Evolutionary conservation across 2,329 filamentous ascomycete species (phyloP), one percentile per base, ranked within the genome.

Genomic region (Sporothrix protearum): DNA sequence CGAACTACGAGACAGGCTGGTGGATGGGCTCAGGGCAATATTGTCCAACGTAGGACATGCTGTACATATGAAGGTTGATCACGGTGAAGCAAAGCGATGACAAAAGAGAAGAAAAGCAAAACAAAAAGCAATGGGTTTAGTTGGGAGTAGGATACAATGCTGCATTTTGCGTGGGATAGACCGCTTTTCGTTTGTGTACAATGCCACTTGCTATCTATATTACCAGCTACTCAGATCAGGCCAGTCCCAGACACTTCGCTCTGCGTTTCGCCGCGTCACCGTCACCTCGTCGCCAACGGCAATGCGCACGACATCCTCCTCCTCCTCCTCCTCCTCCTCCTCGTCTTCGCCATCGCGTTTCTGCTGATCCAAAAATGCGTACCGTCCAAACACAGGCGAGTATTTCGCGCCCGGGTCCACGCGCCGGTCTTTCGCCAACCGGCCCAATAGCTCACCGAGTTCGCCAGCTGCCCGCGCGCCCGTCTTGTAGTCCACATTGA

Each of bases 401-500:
- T 87, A 92, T 77, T 88, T 91, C 45, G 82, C 82, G 0, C 91
- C 91, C n/a, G 78, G 74, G 77, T 94, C 91, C 7, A 94, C 90
- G 71, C 91, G 85, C 25, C 92, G 84, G 79, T 93, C 89, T 68
- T 83, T 85, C 85, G 89, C 89, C 76, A 94, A 80, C 76, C 89
- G 88, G 82, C 92, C 93, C 74, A 93, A 81, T 19, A 92, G 84
- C 51, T 81, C 82, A n/a, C 88, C 89, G 47, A 81, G 79, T 76
- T 88, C 86, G 1, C 87, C 88, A 0, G 81, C 80, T 0, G 85
- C 87, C 55, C 83, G 81, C 67, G 84, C 85, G 7, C 91, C 91
- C 0, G 88, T 92, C 28, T 81, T 77, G 77, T 91, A 92, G 80
- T 93, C 89, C 72, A 94, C 86, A 79, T 92, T 93, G 73, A 93